Percentiles rank a stretch among this genome's conserved stretches.
Evolutionary conservation across 75 land plant genomes (phyloP).

Genomic region (Sequoia sempervirens): DNA sequence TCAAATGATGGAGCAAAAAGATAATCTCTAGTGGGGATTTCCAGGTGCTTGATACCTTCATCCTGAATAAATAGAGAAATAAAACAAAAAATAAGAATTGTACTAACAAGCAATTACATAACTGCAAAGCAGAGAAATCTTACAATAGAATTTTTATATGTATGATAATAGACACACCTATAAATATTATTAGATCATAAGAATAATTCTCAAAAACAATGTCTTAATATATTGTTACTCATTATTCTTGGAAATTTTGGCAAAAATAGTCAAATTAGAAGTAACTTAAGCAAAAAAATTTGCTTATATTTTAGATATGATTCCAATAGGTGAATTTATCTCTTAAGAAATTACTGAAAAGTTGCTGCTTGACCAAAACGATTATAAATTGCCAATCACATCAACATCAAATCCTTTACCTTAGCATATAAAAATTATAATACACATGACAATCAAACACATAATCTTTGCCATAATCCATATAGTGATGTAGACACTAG

Average conservation of each 20-base stretch:
- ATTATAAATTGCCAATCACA: no score
- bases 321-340: background rate
- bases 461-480: no score
- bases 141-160: background rate
- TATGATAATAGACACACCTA: background rate
- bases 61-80: conserved; percentile 28
- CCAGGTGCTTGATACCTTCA: conserved; percentile 65
- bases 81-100: background rate
- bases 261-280: background rate
- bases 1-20: conserved; percentile 75
- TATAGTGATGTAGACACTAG: no score
- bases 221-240: background rate
- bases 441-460: no score
- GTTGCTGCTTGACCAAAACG: background rate
- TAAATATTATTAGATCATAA: background rate
- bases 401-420: no score
- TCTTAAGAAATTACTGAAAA: background rate
- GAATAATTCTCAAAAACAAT: background rate
- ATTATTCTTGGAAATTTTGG: background rate
- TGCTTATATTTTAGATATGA: background rate
- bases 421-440: no score
- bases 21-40: conserved; percentile 90
- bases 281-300: background rate
- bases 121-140: background rate
- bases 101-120: background rate